These are phyloP conservation scores for Blastocystis sp. DNA, from an alignment of 352 stramenopile genomes.

Conservation along the genomic window DNA sequence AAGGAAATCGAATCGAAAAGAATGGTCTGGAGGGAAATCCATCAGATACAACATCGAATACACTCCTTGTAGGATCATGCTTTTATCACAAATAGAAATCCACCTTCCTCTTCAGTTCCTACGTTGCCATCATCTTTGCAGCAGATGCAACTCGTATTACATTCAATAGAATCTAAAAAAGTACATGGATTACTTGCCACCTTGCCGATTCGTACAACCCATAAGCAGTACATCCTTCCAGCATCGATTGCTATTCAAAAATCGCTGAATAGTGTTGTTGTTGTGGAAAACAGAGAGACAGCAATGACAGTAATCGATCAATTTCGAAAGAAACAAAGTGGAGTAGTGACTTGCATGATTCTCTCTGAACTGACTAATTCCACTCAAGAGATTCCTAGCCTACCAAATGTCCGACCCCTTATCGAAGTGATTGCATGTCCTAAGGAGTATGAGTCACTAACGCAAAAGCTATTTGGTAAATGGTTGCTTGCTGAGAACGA, in stretches of 20 bases:
- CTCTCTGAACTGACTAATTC: not conserved
- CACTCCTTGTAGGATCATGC: not conserved
- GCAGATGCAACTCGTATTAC: not conserved
- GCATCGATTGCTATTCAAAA: not conserved
- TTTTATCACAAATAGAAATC: not conserved
- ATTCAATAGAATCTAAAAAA: not conserved
- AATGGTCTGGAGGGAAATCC: not conserved
- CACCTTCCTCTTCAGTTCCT: not conserved
- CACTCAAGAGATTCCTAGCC: not conserved
- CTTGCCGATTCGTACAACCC: not conserved
- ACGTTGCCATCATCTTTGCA: not conserved
- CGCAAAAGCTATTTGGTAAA: not conserved
- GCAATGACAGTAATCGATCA: not conserved
- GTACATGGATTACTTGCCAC: too few relatives aligned
- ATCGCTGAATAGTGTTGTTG: not conserved
- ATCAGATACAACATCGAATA: not conserved
- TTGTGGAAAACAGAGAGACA: not conserved
- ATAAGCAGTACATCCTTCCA: not conserved
- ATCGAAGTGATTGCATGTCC: not conserved
- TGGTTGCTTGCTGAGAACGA: constrained; percentile 15
- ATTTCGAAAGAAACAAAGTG: not conserved
- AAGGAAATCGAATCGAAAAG: not conserved
- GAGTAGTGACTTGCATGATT: constrained; percentile 9
- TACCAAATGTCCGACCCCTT: not conserved
- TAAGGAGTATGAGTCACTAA: not conserved